Base-by-base conservation (phyloP, 768 basidiomycete genomes). In the Amyloporia xantha region DNA sequence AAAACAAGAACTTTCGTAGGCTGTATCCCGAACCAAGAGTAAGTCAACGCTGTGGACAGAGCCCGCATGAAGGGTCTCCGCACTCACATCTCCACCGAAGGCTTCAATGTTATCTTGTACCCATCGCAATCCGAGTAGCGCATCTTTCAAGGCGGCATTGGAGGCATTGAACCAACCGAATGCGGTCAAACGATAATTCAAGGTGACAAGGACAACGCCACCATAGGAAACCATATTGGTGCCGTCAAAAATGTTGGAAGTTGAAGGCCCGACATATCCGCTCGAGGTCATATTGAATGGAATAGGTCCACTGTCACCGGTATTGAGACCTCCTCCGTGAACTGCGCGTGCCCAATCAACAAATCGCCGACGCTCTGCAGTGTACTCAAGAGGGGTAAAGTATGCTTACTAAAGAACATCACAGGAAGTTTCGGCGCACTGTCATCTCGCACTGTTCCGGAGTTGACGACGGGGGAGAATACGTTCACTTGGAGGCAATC, bases 151-250 rank as follows among this genome's bases (percentile, higher is more conserved):
- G 2, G 48, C 48, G 4, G 39, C 48, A 27, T 49, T 49, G 2
- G 48, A 49, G 9, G 48, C 48, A 27, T 49, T 49, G 48, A 49
- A 49, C 48, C 48, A 49, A 17, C 48, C 48, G 21, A 49, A 49
- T 2, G 48, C 39, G 5, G 26, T 42, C 12, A 49, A 23, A 1
- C 48, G 39, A 40, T 49, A 49, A 27, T 49, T 42, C 27, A 49
- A 23, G 2, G 48, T 49, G 1, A 49, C 48, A 23, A 49, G 48
- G 13, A 49, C 48, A 12, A 49, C 48, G 20, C 48, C 48, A 28
- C 48, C 48, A 21, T 49, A 49, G 2, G 48, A 49, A 17, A 41
- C 48, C 6, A 49, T 25, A 15, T 49, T 49, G 6, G 48, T 42
- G 15, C 48, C 48, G 19, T 49, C 48, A 21, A 28, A 49, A 17